Evolutionary conservation across 2,329 filamentous ascomycete species (phyloP).

Genomic region (Fusarium lyarnte): DNA sequence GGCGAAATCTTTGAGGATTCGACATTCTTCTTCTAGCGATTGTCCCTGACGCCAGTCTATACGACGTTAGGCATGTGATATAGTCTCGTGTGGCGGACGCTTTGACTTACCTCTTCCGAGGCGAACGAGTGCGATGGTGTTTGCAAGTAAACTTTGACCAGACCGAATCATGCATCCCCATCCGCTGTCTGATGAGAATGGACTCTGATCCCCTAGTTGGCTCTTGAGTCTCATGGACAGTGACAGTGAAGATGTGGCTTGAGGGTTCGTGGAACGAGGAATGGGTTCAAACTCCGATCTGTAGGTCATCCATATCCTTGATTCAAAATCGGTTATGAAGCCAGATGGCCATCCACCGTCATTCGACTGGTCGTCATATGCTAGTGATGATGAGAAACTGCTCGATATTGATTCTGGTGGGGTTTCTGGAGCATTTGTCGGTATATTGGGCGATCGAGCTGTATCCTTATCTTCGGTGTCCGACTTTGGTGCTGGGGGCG

Average conservation of each 20-base stretch:
- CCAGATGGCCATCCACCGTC: constrained; percentile 79
- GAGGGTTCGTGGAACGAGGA: constrained; percentile 78
- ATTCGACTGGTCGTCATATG: constrained; percentile 56
- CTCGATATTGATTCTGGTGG: constrained; percentile 60
- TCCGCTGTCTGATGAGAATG: constrained; percentile 92
- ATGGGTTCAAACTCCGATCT: constrained; percentile 87
- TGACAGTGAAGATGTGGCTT: constrained; percentile 76
- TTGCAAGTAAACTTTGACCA: constrained; percentile 91
- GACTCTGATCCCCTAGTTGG: constrained; percentile 78
- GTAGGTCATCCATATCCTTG: constrained; percentile 96
- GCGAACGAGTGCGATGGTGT: constrained; percentile 76
- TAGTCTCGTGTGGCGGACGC: neutral
- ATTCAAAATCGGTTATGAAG: constrained; percentile 94
- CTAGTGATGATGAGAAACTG: constrained; percentile 62
- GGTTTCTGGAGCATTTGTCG: constrained; percentile 52
- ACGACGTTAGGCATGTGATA: constrained; percentile 15
- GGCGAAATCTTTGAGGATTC: constrained; percentile 83
- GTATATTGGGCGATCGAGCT: constrained; percentile 30
- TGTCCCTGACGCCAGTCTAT: constrained; percentile 78
- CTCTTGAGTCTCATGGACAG: constrained; percentile 85
- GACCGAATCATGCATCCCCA: constrained; percentile 99
- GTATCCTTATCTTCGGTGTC: constrained; percentile 24
- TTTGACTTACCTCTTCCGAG: constrained; percentile 77
- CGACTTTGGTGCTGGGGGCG: constrained; percentile 30
- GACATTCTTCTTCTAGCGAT: constrained; percentile 68